Conservation (phyloP, 1,139 yeast species). For the Saccharomyces pastorianus region DNA sequence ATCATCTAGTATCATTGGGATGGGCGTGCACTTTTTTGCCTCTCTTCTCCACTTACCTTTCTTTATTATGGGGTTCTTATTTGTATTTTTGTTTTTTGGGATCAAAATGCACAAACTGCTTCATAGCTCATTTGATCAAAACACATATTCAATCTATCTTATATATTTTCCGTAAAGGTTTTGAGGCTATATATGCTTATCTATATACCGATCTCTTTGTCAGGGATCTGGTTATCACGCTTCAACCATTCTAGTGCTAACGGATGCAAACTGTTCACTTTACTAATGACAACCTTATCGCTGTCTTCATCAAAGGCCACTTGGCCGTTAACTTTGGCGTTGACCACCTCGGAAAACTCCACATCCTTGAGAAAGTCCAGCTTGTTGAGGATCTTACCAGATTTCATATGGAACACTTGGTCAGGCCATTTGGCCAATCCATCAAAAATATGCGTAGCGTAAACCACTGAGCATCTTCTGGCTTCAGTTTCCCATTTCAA, state of each 20-base stretch:
- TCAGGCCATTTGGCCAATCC: constrained; percentile 91
- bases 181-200: neutral
- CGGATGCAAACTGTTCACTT: constrained; percentile 57
- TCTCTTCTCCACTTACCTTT: neutral
- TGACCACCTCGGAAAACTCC: constrained; percentile 23
- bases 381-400: constrained; percentile 44
- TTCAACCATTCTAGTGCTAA: constrained; percentile 59
- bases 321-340: constrained; percentile 14
- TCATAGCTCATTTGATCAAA: neutral
- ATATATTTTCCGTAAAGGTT: neutral
- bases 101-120: neutral
- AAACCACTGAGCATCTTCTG: constrained; percentile 65
- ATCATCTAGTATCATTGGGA: neutral
- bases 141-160: neutral
- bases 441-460: constrained; percentile 95
- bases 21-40: neutral
- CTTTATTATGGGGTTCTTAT: neutral
- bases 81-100: neutral
- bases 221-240: constrained; percentile 34
- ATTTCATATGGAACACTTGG: constrained; percentile 65
- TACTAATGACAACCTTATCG: constrained; percentile 33
- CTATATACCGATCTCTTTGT: neutral
- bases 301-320: constrained; percentile 10
- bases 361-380: constrained; percentile 32
- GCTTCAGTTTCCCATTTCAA: constrained; percentile 59